Evolutionary conservation across 2,329 filamentous ascomycete species (phyloP).

Genomic region (Teratosphaeriaceae sp.): DNA sequence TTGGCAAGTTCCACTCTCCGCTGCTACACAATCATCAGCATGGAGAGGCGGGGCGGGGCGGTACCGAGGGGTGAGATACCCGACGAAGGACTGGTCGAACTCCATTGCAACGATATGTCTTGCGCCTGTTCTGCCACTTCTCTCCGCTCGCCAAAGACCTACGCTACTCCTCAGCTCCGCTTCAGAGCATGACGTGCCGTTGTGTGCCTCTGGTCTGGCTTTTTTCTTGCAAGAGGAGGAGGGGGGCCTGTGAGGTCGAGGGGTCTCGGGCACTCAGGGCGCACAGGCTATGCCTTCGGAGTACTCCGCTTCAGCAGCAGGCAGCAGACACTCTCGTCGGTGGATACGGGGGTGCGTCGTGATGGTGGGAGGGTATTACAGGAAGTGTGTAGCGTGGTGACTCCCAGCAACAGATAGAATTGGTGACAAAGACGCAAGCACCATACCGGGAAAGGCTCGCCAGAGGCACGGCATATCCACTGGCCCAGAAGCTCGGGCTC

Average conservation of each 20-base stretch:
- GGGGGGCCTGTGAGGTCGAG: no score
- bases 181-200: not conserved
- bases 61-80: constrained; percentile 13
- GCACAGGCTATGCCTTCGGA: no score
- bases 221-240: no score
- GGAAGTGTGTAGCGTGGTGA: not conserved
- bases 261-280: no score
- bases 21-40: constrained; percentile 12
- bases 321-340: not conserved
- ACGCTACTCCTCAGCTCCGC: constrained; percentile 1
- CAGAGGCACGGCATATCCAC: constrained; percentile 13
- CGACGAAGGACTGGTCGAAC: constrained; percentile 18
- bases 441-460: constrained; percentile 19
- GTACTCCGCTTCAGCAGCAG: not conserved
- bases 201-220: no score
- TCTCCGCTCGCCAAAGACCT: not conserved
- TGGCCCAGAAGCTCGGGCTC: constrained; percentile 15
- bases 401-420: constrained; percentile 15
- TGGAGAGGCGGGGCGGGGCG: not conserved
- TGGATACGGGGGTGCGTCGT: no score
- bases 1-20: constrained; percentile 43
- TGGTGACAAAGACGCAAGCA: constrained; percentile 15
- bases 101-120: constrained; percentile 12
- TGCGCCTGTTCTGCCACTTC: not conserved
- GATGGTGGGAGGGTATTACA: no score